These are phyloP conservation scores for Ormosia semicastrata DNA, from an alignment of 306 rosid species.

Conservation along the genomic window DNA sequence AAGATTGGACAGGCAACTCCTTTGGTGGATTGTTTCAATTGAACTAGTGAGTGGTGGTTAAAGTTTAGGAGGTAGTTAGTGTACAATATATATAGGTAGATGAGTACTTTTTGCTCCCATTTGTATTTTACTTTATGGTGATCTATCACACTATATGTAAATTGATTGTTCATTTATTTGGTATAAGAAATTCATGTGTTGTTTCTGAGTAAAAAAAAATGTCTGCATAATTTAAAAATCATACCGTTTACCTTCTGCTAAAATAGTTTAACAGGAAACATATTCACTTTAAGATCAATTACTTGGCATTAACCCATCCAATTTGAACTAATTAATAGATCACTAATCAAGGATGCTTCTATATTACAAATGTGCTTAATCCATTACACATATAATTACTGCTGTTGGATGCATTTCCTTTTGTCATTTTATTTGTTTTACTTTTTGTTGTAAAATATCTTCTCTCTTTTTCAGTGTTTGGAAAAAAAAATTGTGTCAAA, in stretches of 20 bases:
- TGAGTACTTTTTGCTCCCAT: background rate
- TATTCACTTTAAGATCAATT: background rate
- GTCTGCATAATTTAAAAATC: background rate
- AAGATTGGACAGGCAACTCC: constrained; percentile 55
- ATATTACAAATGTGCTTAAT: background rate
- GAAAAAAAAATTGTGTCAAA: no score
- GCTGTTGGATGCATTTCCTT: background rate
- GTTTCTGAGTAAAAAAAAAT: background rate
- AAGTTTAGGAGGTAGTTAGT: background rate
- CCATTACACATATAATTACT: background rate
- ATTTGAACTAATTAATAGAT: background rate
- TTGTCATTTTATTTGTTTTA: background rate
- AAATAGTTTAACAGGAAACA: background rate
- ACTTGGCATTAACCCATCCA: background rate
- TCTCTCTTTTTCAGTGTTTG: no score
- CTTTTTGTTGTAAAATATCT: no score
- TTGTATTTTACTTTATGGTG: background rate
- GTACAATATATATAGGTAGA: background rate
- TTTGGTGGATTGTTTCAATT: constrained; percentile 54
- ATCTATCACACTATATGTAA: background rate
- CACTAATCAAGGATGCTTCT: background rate
- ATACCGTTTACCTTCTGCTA: background rate
- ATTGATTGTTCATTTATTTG: constrained; percentile 21
- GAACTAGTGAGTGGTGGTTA: background rate
- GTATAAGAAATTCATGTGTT: constrained; percentile 15